Conservation (phyloP, 2,329 filamentous ascomycete genomes). For the Neonectria ditissima region DNA sequence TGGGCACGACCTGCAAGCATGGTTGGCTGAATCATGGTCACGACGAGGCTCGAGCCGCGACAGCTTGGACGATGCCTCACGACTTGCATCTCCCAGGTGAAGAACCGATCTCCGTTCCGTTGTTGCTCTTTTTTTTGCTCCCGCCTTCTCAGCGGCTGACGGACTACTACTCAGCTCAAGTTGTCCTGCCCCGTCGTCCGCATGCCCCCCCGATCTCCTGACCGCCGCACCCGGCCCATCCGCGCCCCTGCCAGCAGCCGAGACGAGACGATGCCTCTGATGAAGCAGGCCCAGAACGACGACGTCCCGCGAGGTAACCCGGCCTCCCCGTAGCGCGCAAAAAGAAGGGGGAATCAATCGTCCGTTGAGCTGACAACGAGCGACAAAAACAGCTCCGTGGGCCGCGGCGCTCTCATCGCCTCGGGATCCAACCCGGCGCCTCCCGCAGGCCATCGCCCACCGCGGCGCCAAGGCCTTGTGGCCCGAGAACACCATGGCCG, state of each 20-base stretch:
- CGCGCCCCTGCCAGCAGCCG: neutral
- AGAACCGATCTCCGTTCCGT: too few species aligned
- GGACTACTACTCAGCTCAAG: neutral
- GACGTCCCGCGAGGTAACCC: constrained; percentile 17
- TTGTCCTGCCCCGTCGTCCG: neutral
- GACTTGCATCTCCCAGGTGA: too few species aligned
- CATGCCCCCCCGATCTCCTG: neutral
- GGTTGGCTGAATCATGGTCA: constrained; percentile 2
- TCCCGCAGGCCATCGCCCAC: constrained; percentile 82
- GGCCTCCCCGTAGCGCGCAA: neutral
- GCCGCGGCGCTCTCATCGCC: constrained; percentile 48
- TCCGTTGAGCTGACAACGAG: constrained; percentile 11
- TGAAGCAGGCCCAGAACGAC: constrained; percentile 9
- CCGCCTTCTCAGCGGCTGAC: neutral
- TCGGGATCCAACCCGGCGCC: constrained; percentile 43
- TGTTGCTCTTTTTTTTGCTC: neutral
- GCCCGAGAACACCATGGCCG: constrained; percentile 88
- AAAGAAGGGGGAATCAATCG: too few species aligned
- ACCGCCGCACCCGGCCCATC: neutral
- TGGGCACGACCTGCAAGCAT: neutral
- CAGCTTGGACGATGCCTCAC: constrained; percentile 1
- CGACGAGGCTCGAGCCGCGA: neutral
- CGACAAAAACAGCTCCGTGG: constrained; percentile 46
- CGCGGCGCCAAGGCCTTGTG: constrained; percentile 81
- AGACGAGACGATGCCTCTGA: constrained; percentile 13